A percentile compares a stretch with the other conserved stretches of the same genome.
Conservation (phyloP, 371 early-diverging fungal species). For the Saksenaea vasiformis region DNA sequence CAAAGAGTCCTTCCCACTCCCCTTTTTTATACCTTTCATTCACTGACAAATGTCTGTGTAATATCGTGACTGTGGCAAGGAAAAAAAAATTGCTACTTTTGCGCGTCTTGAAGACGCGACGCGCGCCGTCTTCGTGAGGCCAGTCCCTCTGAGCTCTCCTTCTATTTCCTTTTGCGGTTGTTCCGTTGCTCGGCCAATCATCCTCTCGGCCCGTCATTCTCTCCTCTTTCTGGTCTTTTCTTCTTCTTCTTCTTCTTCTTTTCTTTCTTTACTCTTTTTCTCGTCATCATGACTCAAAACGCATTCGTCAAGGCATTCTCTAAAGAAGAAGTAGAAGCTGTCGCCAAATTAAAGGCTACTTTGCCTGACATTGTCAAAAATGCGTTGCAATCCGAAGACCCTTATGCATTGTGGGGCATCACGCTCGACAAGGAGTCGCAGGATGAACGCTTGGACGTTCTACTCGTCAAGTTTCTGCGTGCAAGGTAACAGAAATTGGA, state of each 20-base stretch:
- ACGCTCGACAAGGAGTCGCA: slow-evolving; percentile 39
- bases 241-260: neutral
- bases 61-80: slow-evolving; percentile 5
- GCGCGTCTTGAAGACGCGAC: slow-evolving; percentile 1
- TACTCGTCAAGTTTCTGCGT: slow-evolving; percentile 58
- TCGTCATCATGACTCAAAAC: slow-evolving; percentile 19
- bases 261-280: neutral
- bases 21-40: slow-evolving; percentile 2
- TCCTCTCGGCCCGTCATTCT: neutral
- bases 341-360: slow-evolving; percentile 43
- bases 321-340: slow-evolving; percentile 40
- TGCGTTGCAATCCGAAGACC: slow-evolving; percentile 24
- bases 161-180: slow-evolving; percentile 1
- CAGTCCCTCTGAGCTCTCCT: neutral
- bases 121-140: neutral
- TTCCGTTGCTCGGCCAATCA: slow-evolving; percentile 3
- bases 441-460: slow-evolving; percentile 57
- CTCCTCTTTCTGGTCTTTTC: neutral
- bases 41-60: slow-evolving; percentile 5
- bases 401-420: slow-evolving; percentile 54
- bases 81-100: neutral
- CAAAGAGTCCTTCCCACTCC: neutral
- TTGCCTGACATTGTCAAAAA: slow-evolving; percentile 47
- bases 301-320: slow-evolving; percentile 35
- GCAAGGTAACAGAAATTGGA: slow-evolving; percentile 41